Evolutionary conservation across 2,329 filamentous ascomycete genomes (phyloP).

Genomic region (Neofusicoccum umdonicola): DNA sequence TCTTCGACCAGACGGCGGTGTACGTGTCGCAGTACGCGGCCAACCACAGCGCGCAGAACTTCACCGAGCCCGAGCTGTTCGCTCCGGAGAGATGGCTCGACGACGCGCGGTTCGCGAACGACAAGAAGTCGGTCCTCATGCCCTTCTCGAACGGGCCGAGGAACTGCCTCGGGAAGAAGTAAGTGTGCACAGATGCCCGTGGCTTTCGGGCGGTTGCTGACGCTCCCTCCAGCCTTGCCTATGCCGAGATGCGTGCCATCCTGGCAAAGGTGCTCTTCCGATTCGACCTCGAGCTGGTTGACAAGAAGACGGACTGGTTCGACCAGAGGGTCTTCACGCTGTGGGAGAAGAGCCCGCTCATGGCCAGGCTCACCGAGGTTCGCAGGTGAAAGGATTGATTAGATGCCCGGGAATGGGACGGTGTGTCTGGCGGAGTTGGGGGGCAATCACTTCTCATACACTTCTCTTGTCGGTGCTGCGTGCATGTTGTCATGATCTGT

Average conservation of each 20-base stretch:
- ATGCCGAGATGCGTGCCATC: constrained; percentile 38
- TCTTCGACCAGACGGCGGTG: constrained; percentile 25
- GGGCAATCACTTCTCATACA: no score
- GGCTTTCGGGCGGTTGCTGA: background rate
- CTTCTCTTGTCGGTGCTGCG: no score
- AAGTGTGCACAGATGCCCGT: constrained; percentile 18
- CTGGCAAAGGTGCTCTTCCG: constrained; percentile 40
- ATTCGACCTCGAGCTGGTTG: constrained; percentile 38
- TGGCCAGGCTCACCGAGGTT: constrained; percentile 25
- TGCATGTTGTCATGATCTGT: no score
- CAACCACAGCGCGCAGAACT: constrained; percentile 32
- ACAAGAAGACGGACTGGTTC: constrained; percentile 40
- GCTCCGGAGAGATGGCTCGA: constrained; percentile 37
- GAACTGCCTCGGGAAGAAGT: constrained; percentile 38
- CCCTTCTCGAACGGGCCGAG: constrained; percentile 37
- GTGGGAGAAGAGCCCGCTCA: constrained; percentile 34
- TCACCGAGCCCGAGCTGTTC: constrained; percentile 32
- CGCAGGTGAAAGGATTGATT: background rate
- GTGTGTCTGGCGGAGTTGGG: no score
- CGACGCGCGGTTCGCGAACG: constrained; percentile 24
- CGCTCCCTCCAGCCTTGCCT: constrained; percentile 29
- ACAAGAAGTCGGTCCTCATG: constrained; percentile 29
- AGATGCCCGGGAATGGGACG: no score
- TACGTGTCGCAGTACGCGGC: constrained; percentile 29
- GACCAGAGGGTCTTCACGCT: constrained; percentile 30